Percentiles rank a stretch among this genome's conserved stretches.
phyloP scores from a whole-genome alignment of 805 yeast genomes.

The Wickerhamiella bombiphila region DNA sequence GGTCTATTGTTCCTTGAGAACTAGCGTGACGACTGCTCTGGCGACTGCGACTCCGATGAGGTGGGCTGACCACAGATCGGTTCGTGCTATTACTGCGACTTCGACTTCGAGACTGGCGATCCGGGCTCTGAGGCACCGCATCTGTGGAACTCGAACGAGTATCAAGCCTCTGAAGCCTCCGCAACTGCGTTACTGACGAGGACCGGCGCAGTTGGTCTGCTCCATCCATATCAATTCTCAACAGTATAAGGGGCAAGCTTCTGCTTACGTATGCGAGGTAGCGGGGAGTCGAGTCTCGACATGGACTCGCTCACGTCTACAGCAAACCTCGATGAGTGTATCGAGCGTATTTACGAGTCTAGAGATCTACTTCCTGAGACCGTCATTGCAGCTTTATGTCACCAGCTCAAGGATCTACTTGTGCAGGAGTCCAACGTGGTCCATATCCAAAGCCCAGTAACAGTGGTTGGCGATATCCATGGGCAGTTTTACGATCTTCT shows the following conservation, averaged over 20 bases:
- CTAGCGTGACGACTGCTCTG: background rate
- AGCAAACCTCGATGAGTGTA: conserved; percentile 46
- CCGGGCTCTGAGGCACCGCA: no score
- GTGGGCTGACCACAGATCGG: background rate
- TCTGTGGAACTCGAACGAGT: background rate
- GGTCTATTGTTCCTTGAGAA: conserved; percentile 3
- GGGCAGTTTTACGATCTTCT: conserved; percentile 91
- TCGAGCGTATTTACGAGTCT: conserved; percentile 42
- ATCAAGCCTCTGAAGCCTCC: background rate
- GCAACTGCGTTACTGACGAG: background rate
- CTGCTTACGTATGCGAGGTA: no score
- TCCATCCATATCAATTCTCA: no score
- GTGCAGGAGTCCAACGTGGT: conserved; percentile 77
- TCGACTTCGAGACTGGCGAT: background rate
- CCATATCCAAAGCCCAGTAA: conserved; percentile 69
- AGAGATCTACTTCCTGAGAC: conserved; percentile 58
- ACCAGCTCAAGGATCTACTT: conserved; percentile 66
- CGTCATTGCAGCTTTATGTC: conserved; percentile 58
- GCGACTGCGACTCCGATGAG: background rate
- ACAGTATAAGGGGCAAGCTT: no score
- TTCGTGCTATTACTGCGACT: background rate
- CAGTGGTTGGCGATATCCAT: conserved; percentile 95
- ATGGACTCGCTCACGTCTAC: conserved; percentile 14
- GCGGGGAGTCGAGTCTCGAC: no score
- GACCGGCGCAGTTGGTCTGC: background rate